Evolutionary conservation across 2,329 filamentous ascomycete genomes (phyloP).

Genomic region (Diaporthe ilicicola): DNA sequence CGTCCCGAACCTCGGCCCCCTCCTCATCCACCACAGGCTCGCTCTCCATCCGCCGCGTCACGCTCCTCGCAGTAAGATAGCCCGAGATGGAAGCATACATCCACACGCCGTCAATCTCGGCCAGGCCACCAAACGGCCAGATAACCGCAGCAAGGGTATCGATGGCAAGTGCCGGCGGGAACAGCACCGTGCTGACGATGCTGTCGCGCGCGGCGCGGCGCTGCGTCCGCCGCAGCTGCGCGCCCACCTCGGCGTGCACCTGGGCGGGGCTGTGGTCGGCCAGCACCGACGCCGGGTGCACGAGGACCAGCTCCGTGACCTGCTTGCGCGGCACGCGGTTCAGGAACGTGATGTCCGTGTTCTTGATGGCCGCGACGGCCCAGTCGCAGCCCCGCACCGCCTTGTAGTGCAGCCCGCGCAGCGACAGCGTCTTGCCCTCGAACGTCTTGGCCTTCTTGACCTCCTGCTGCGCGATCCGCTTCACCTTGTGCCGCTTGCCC

Average conservation of each 20-base stretch:
- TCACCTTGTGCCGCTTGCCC: slow-evolving; percentile 19
- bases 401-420: slow-evolving; percentile 26
- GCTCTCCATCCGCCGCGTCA: slow-evolving; percentile 7
- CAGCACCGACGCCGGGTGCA: slow-evolving; percentile 16
- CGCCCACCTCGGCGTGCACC: slow-evolving; percentile 1
- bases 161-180: slow-evolving; percentile 18
- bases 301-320: slow-evolving; percentile 1
- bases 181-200: not conserved
- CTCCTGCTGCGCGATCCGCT: slow-evolving; percentile 11
- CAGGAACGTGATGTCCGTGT: slow-evolving; percentile 21
- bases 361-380: slow-evolving; percentile 18
- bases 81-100: slow-evolving; percentile 7
- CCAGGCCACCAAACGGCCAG: slow-evolving; percentile 21
- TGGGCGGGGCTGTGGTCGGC: not conserved
- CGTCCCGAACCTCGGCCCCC: not conserved
- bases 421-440: slow-evolving; percentile 17
- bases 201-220: slow-evolving; percentile 9
- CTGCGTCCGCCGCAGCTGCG: slow-evolving; percentile 18
- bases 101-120: slow-evolving; percentile 24
- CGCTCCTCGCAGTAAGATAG: slow-evolving; percentile 13
- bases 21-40: not conserved
- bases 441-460: slow-evolving; percentile 21
- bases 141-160: slow-evolving; percentile 6
- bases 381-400: slow-evolving; percentile 12
- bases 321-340: slow-evolving; percentile 16